Evolutionary conservation across 2,329 filamentous ascomycete genomes (phyloP).

Genomic region (Cryphonectria naterciae): DNA sequence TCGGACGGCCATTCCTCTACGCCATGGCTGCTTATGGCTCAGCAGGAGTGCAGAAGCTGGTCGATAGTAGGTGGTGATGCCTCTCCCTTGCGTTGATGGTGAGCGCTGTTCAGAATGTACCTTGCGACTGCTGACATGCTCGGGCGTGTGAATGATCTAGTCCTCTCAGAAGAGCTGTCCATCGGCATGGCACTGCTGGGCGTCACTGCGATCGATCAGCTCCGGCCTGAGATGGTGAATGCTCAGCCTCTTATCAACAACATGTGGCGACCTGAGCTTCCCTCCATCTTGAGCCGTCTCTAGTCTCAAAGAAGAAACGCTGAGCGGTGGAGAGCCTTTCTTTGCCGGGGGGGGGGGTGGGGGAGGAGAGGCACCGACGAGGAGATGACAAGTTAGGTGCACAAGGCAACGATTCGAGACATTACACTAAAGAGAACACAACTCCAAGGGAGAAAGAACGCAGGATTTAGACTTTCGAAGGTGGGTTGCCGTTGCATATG

Average conservation of each 20-base stretch:
- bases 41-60: constrained; percentile 22
- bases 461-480: neutral
- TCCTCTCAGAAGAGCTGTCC: constrained; percentile 36
- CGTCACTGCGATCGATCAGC: constrained; percentile 52
- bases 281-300: constrained; percentile 31
- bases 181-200: constrained; percentile 55
- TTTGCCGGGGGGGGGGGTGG: neutral
- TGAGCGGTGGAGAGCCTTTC: neutral
- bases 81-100: neutral
- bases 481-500: neutral
- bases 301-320: constrained; percentile 3
- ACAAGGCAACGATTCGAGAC: too few species aligned
- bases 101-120: neutral
- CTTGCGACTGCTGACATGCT: neutral
- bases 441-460: too few species aligned
- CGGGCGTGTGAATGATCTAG: neutral
- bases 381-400: neutral
- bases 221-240: constrained; percentile 56
- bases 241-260: constrained; percentile 38
- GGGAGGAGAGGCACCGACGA: neutral
- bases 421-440: too few species aligned
- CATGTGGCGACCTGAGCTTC: constrained; percentile 40
- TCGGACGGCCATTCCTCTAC: constrained; percentile 42
- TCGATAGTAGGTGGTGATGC: constrained; percentile 28
- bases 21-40: constrained; percentile 43